Evolutionary conservation across 2,329 filamentous ascomycete species (phyloP), one percentile per base, ranked within the genome.

Genomic region (Colletotrichum lentis): DNA sequence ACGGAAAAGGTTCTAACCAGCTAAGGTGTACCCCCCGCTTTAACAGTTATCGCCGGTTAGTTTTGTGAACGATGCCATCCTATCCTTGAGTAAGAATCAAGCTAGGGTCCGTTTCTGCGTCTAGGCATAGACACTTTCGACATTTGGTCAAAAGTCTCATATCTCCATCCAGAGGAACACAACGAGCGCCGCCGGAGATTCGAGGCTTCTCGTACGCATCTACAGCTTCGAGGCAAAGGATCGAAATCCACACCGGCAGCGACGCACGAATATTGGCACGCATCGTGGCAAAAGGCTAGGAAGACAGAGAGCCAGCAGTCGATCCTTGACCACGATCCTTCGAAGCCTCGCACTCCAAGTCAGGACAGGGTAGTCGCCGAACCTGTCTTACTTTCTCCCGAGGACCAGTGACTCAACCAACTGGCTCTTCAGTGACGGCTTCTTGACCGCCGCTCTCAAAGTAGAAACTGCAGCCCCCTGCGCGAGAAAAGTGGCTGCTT

Each of bases 281-380:
- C 11, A 44, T 71, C 3, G 22, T 72, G 12, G 20, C 61, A 11
- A 47, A 69, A 6, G 27, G 69, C 14, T 53, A 63, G 7, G 62
- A 46, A 8, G 31, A 47, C 1, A 27, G 53, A 24, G 22, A 63
- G 1, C 54, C 63, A 6, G 27, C 68, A 18, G 24, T 41, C 3
- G 54, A 70, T 24, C 63, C 69, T 0, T 73, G 69, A 70, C 58
- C 69, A 11, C 22, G 24, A 1, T 70, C 72, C 8, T 72, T 70
- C 10, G 71, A 72, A n/a, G 18, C 31, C 58, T 7, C 18, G 20
- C n/a, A 22, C 46, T 8, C 11, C 22, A 2, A 44, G 24, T 35
- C 22, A 37, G 1, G 16, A 27, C 2, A n/a, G 10, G 18, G 37
- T n/a, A 44, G 54, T 39, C 3, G 11, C 31, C 10, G 24, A 5